phyloP scores from a whole-genome alignment of 257 asterid genomes.

The Ilex aquifolium region DNA sequence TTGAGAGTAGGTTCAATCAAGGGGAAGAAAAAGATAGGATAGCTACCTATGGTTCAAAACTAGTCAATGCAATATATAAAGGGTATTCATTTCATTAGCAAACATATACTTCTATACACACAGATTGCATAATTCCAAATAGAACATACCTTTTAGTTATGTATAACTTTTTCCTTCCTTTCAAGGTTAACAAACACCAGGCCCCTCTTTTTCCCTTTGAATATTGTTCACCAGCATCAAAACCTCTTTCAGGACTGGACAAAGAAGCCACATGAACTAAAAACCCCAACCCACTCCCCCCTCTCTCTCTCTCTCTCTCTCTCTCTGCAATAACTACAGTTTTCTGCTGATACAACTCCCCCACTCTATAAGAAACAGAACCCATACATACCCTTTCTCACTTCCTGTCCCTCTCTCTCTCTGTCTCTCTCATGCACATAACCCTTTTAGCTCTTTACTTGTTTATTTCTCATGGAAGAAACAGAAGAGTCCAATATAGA shows the following conservation, averaged over 20 bases:
- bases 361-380: conserved; percentile 14
- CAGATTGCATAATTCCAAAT: not conserved
- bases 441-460: conserved; percentile 39
- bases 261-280: conserved; percentile 16
- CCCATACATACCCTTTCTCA: conserved; percentile 1
- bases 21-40: not conserved
- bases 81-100: not conserved
- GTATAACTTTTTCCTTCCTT: conserved; percentile 1
- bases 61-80: not conserved
- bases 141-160: conserved; percentile 2
- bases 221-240: conserved; percentile 17
- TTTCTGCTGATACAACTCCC: conserved; percentile 30
- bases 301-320: conserved; percentile 23
- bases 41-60: not conserved
- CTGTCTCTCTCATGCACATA: conserved; percentile 64
- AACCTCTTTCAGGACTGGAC: conserved; percentile 20
- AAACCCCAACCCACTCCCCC: conserved; percentile 2
- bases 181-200: conserved; percentile 11
- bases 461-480: conserved; percentile 50
- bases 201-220: conserved; percentile 18
- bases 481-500: conserved; percentile 35
- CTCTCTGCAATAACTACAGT: conserved; percentile 39
- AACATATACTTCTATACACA: not conserved
- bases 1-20: conserved; percentile 7
- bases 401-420: conserved; percentile 10